Evolutionary conservation across 176 grass and related monocot genomes (phyloP), one percentile per base, ranked within the genome.

Genomic region (Aegilops speltoides): DNA sequence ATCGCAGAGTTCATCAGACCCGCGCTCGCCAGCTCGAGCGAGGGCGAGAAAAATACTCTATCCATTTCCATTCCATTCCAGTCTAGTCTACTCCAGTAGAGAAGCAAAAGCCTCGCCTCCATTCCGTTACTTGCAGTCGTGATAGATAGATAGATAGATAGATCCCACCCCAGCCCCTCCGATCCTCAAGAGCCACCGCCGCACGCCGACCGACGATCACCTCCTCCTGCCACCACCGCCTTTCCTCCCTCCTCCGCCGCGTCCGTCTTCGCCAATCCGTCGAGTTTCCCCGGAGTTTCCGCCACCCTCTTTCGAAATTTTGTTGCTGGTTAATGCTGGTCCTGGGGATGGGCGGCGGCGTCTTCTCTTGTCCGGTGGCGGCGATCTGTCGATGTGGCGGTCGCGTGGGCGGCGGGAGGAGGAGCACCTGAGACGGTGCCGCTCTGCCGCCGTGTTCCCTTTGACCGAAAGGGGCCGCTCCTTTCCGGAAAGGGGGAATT

Each of bases 371-470:
- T 43, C 66, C 43, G 28, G 45, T 34, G 85, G 68, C 76, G 81
- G 61, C 81, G 76, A 40, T 26, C 10, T 83, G 84, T 67, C 75
- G 59, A 73, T 5, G 43, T 68, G 73, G 84, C 64, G 78, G 78
- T 2, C 64, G 54, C 29, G 50, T 75, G 28, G 60, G 79, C 79
- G 77, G 60, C 37, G 23, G 65, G 65, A 72, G 66, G 65, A 71
- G 72, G 73, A 86, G 84, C 84, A 81, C 81, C 89, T 87, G 81
- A 79, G 73, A 56, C 56, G 79, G 24, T 20, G 77, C 17, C 5
- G 71, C 61, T 17, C 61, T 17, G 78, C 66, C 28, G 28, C 38
- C 57, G 26, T 78, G 13, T 33, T 37, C 6, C 43, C 28, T 76
- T n/a, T 68, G 85, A 79, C 85, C 88, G 56, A 90, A 68, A 89